Evolutionary conservation across 768 basidiomycete genomes (phyloP).

Genomic region (Phaeotremella skinneri): DNA sequence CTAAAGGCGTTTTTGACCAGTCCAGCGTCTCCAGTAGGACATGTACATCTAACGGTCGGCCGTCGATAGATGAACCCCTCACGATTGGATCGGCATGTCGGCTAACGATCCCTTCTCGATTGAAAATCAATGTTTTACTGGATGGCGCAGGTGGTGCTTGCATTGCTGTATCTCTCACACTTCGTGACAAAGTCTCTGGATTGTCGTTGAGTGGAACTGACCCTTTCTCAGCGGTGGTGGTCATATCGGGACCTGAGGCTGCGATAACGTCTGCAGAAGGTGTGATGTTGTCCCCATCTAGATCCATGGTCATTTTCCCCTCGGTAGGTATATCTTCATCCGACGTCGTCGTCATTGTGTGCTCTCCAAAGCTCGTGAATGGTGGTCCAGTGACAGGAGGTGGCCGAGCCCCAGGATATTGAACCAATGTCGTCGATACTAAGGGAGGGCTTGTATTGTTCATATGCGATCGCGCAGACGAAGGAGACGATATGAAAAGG

Average conservation of each 20-base stretch:
- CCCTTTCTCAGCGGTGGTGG: not conserved
- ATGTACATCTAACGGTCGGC: slow-evolving; percentile 28
- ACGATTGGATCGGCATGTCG: not conserved
- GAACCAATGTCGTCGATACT: not conserved
- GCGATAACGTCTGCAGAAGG: not conserved
- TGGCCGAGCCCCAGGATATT: not conserved
- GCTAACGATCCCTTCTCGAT: slow-evolving; percentile 33
- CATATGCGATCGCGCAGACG: not conserved
- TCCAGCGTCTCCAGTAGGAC: slow-evolving; percentile 39
- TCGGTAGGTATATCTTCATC: slow-evolving; percentile 17
- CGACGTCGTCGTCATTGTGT: not conserved
- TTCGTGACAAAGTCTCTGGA: not conserved
- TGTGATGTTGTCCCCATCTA: not conserved
- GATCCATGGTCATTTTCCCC: slow-evolving; percentile 22
- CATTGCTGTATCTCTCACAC: not conserved
- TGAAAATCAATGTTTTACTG: slow-evolving; percentile 25
- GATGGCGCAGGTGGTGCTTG: not conserved
- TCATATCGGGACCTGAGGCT: not conserved
- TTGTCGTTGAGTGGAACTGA: not conserved
- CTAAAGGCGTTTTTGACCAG: slow-evolving; percentile 45
- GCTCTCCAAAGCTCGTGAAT: not conserved
- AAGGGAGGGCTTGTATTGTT: not conserved
- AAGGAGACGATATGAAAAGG: not conserved
- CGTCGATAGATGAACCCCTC: not conserved
- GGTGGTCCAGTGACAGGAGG: not conserved